Evolutionary conservation across 495 filamentous ascomycete species (phyloP).

Genomic region (Xylaria castorea): DNA sequence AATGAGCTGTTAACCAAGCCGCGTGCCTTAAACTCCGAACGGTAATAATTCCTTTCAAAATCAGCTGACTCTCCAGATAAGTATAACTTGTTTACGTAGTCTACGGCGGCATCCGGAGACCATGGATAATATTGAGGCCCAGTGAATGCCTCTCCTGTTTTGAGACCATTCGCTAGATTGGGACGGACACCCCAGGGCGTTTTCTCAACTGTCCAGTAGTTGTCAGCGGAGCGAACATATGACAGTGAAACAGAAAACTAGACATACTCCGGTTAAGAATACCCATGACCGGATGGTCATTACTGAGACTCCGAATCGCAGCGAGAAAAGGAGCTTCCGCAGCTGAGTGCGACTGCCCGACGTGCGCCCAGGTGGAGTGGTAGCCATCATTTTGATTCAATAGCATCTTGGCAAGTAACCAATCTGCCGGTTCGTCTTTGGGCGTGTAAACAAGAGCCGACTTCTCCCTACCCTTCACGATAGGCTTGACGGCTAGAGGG

Average conservation of each 20-base stretch:
- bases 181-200: conserved; percentile 12
- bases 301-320: conserved; percentile 42
- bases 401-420: conserved; percentile 50
- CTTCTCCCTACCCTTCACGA: background rate
- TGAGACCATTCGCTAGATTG: background rate
- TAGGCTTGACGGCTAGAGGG: conserved; percentile 9
- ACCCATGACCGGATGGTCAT: conserved; percentile 29
- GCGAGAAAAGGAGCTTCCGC: conserved; percentile 42
- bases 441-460: conserved; percentile 43
- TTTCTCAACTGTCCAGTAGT: conserved; percentile 13
- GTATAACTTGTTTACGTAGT: background rate
- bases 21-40: conserved; percentile 35
- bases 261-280: conserved; percentile 25
- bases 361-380: conserved; percentile 39
- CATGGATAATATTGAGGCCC: conserved; percentile 12
- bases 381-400: conserved; percentile 48
- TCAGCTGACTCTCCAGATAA: conserved; percentile 26
- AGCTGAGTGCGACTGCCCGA: conserved; percentile 42
- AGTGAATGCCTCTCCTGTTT: background rate
- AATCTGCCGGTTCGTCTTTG: conserved; percentile 41
- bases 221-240: conserved; percentile 2
- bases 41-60: conserved; percentile 45
- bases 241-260: background rate
- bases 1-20: conserved; percentile 40
- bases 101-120: background rate